Conservation (phyloP, 306 rosid species). For the Sechiopsis laciniata region DNA sequence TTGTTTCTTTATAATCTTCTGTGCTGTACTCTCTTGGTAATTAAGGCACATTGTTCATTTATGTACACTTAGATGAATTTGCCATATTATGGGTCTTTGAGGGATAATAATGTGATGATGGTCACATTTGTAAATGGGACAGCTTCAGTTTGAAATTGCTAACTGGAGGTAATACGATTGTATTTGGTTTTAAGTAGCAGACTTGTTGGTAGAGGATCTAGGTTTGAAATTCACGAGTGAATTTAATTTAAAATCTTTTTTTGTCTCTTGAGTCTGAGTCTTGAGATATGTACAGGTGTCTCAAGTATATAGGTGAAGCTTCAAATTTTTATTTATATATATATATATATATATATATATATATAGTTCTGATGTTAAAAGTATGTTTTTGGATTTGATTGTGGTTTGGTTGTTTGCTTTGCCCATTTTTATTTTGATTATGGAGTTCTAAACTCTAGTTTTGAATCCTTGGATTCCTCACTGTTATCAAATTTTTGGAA, state of each 20-base stretch:
- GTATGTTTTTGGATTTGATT: neutral
- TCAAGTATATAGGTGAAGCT: too few species aligned
- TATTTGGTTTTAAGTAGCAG: accelerated
- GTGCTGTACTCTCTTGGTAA: constrained; percentile 22
- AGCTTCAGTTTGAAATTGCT: neutral
- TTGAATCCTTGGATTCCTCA: neutral
- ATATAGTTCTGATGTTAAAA: too few species aligned
- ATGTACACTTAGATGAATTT: constrained; percentile 2
- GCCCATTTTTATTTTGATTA: neutral
- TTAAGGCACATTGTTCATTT: neutral
- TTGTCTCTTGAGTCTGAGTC: too few species aligned
- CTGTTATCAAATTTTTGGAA: neutral
- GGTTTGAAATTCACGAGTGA: too few species aligned
- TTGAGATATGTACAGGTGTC: too few species aligned
- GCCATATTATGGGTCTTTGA: constrained; percentile 8
- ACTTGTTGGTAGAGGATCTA: too few species aligned
- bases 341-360: too few species aligned
- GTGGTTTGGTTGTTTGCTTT: neutral
- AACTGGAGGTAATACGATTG: neutral
- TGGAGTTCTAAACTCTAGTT: neutral
- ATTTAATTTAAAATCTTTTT: too few species aligned
- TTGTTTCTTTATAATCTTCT: constrained; percentile 23
- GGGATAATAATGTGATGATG: neutral
- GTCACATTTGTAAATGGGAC: neutral
- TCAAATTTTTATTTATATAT: too few species aligned